Conservation (phyloP, 306 rosid species). For the Acacia confusa region DNA sequence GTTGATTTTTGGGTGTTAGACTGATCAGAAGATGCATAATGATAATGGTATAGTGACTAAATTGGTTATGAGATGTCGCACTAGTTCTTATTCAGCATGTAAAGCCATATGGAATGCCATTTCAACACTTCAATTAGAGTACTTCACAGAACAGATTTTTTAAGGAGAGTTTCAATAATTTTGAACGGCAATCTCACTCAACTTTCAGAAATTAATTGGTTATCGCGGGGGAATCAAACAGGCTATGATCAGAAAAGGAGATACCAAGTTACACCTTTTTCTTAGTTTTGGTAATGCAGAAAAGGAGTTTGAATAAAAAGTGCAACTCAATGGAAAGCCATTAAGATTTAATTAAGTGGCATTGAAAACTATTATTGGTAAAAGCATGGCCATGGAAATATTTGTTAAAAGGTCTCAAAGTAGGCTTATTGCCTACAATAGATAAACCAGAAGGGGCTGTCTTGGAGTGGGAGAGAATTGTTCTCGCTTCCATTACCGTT, state of each 20-base stretch:
- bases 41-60: background rate
- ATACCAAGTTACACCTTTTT: constrained; percentile 35
- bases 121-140: background rate
- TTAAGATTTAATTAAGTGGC: constrained; percentile 35
- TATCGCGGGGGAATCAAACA: too few species aligned
- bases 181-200: too few species aligned
- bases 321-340: constrained; percentile 32
- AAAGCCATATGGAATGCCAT: background rate
- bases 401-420: constrained; percentile 61
- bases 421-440: constrained; percentile 38
- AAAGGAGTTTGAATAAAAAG: constrained; percentile 25
- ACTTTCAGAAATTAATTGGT: too few species aligned
- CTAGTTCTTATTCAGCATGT: background rate
- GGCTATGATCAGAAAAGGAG: too few species aligned
- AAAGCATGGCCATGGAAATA: constrained; percentile 33
- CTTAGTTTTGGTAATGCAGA: constrained; percentile 27
- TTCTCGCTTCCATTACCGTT: constrained; percentile 60
- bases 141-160: too few species aligned
- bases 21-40: background rate
- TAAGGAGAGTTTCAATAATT: too few species aligned
- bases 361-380: constrained; percentile 23
- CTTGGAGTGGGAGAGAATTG: constrained; percentile 51
- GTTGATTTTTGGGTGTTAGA: background rate
- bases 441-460: constrained; percentile 43
- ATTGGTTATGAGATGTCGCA: background rate